Evolutionary conservation across 139 green algal genomes (phyloP).

Genomic region (Chlorella sorokiniana): DNA sequence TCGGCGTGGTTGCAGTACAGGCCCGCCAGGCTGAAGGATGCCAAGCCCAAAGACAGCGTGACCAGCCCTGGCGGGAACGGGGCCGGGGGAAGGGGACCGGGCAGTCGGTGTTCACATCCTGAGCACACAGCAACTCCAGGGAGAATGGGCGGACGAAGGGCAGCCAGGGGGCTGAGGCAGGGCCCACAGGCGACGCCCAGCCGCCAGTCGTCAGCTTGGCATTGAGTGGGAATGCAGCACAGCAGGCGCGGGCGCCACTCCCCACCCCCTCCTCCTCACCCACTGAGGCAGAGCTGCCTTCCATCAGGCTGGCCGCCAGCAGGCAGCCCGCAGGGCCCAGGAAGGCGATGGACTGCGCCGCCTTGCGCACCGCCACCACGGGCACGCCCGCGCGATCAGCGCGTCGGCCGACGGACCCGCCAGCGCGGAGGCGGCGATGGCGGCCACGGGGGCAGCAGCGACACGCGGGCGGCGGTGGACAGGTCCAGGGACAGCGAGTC

Average conservation of each 20-base stretch:
- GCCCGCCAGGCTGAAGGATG: constrained; percentile 82
- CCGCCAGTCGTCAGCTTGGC: too few relatives aligned
- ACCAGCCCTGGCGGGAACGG: constrained; percentile 56
- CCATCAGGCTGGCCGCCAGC: constrained; percentile 49
- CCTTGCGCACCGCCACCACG: constrained; percentile 80
- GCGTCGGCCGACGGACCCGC: constrained; percentile 77
- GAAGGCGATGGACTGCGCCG: constrained; percentile 86
- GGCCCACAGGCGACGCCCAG: too few relatives aligned
- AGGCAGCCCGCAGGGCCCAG: constrained; percentile 85
- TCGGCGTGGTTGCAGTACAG: constrained; percentile 98
- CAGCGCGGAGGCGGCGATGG: constrained; percentile 53
- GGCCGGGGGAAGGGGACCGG: neutral
- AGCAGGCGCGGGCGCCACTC: neutral
- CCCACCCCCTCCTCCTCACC: neutral
- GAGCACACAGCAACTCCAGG: too few relatives aligned
- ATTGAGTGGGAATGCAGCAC: neutral
- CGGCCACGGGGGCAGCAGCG: constrained; percentile 86
- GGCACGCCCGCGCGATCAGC: constrained; percentile 73
- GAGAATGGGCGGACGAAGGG: too few relatives aligned
- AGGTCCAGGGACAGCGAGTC: constrained; percentile 83
- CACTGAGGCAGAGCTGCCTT: constrained; percentile 4
- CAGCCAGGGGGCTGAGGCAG: too few relatives aligned
- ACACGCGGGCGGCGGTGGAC: constrained; percentile 75
- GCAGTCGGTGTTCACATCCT: neutral
- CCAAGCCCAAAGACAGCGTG: constrained; percentile 77